phyloP scores from a whole-genome alignment of 495 filamentous ascomycete species.

The Achaetomiella virescens region DNA sequence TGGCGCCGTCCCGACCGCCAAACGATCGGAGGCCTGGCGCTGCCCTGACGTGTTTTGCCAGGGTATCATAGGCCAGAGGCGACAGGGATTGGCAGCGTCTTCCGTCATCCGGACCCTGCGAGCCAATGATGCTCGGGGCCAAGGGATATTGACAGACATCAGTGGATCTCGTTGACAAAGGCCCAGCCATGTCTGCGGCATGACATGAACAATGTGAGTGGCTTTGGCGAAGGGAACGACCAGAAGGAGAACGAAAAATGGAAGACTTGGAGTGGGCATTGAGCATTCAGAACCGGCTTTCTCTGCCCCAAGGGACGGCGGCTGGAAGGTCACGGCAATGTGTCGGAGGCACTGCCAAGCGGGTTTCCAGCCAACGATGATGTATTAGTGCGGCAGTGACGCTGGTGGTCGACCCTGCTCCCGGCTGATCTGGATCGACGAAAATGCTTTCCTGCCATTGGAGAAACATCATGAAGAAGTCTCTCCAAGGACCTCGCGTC shows the following conservation, averaged over 20 bases:
- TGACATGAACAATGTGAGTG: background rate
- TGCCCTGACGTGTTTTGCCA: slow-evolving; percentile 9
- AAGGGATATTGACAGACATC: background rate
- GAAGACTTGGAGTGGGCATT: too few relatives aligned
- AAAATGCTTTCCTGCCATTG: background rate
- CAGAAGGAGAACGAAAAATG: background rate
- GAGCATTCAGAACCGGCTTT: too few relatives aligned
- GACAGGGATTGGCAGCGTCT: background rate
- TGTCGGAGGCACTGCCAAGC: background rate
- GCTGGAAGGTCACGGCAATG: background rate
- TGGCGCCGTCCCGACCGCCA: background rate
- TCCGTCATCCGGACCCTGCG: slow-evolving; percentile 3
- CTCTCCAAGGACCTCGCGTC: too few relatives aligned
- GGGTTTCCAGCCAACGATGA: background rate
- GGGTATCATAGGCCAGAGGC: background rate
- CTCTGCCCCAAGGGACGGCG: too few relatives aligned
- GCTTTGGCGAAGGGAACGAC: background rate
- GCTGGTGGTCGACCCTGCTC: background rate
- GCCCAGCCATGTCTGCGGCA: background rate
- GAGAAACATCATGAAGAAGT: background rate
- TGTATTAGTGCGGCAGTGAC: background rate
- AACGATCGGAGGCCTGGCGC: slow-evolving; percentile 1
- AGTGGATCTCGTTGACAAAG: slow-evolving; percentile 2
- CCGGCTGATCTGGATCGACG: slow-evolving; percentile 4
- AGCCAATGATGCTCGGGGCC: slow-evolving; percentile 1